Percentiles rank a stretch among this genome's conserved stretches.
Evolutionary conservation across 2,329 filamentous ascomycete genomes (phyloP).

Genomic region (Penicillium sp.): DNA sequence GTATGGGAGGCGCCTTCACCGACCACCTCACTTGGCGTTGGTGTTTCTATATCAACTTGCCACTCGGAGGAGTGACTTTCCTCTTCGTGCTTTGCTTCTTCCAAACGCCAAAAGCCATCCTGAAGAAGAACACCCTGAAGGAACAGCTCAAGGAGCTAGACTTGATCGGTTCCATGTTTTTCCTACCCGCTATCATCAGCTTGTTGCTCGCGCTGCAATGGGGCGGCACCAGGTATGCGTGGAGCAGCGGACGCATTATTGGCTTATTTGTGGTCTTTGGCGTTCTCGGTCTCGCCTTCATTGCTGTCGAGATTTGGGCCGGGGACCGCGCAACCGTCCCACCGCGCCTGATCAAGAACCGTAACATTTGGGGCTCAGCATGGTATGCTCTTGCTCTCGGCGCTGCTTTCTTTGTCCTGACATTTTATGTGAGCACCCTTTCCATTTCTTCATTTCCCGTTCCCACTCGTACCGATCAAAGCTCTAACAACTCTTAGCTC

Average conservation of each 20-base stretch:
- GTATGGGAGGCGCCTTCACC: conserved; percentile 49
- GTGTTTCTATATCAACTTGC: conserved; percentile 47
- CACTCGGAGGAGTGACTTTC: conserved; percentile 35
- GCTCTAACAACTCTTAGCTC: conserved; percentile 27
- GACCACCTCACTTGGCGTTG: conserved; percentile 45
- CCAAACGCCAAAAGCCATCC: conserved; percentile 27
- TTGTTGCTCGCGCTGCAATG: conserved; percentile 52
- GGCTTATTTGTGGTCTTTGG: conserved; percentile 53
- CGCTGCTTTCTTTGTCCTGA: conserved; percentile 45
- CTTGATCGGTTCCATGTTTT: conserved; percentile 46
- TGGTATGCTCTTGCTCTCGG: conserved; percentile 45
- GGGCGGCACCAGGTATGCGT: conserved; percentile 47
- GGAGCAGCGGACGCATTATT: conserved; percentile 49
- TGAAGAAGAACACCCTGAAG: conserved; percentile 24
- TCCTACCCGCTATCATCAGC: conserved; percentile 49
- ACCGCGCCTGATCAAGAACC: conserved; percentile 45
- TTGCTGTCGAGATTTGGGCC: conserved; percentile 38
- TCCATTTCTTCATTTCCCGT: not conserved
- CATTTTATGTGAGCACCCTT: conserved; percentile 44
- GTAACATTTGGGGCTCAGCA: conserved; percentile 44
- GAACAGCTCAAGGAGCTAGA: conserved; percentile 40
- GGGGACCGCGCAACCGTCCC: conserved; percentile 48
- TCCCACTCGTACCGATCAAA: too few relatives aligned
- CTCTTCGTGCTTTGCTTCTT: conserved; percentile 37
- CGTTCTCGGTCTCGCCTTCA: conserved; percentile 48